Evolutionary conservation across 2,329 filamentous ascomycete genomes (phyloP), one percentile per base, ranked within the genome.

Genomic region (Orbilia brochopaga): DNA sequence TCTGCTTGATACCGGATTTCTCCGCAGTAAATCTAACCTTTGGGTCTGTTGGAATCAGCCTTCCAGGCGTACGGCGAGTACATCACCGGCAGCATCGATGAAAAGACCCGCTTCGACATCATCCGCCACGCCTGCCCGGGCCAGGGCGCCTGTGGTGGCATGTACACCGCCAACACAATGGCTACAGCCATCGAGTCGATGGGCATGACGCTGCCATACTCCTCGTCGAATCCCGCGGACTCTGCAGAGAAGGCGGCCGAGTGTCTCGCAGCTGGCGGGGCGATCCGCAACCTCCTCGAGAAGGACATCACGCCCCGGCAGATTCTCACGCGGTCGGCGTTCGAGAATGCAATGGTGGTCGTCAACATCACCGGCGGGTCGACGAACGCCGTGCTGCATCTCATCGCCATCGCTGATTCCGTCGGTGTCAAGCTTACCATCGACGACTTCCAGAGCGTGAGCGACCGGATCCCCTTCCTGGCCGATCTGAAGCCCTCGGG

Each of bases 11-110:
- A 11, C 8, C 19, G 10, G 42, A 2, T 52, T 46, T n/a, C 32
- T 27, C 37, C 37, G 40, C 55, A 24, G 52, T 21, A 46, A 56
- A n/a, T 5, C 37, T 35, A 19, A 21, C 1, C 40, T 48, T 51
- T 52, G 21, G 42, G 24, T 54, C 2, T 2, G 27, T 11, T 27
- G 21, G 37, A 53, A 21, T 58, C 46, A 75, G 94, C 94, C 48
- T 99, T 99, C 86, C 94, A 99, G 82, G 90, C 93, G 3, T 97
- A 97, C 78, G 94, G 94, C 24, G 91, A 97, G 79, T 97, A 92
- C 82, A 88, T 99, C 76, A 86, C 90, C 11, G 93, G 93, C 48
- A 87, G 96, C 78, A 96, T 74, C 42, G 69, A 74, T 30, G 94
- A 99, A 81, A 88, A 94, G 78, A 85, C 93, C 81, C 88, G 94